A percentile compares a stretch with the other conserved stretches of the same genome.
Evolutionary conservation across 2,329 filamentous ascomycete genomes (phyloP).

Genomic region (Fusarium paranaense): DNA sequence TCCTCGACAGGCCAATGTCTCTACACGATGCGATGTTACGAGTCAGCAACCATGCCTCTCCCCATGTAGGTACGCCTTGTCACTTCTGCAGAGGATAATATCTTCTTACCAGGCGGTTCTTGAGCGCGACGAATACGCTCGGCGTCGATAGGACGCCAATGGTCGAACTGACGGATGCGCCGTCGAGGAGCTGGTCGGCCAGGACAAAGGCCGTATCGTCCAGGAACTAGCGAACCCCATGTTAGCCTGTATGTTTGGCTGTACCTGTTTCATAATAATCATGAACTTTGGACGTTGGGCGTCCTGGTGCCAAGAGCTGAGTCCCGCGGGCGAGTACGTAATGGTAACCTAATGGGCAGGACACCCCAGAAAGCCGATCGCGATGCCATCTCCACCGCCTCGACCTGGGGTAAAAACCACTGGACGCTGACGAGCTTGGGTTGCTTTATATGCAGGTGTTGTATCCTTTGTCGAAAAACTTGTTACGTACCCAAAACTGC

Average conservation of each 20-base stretch:
- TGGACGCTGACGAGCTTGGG: not conserved
- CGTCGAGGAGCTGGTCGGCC: slow-evolving; percentile 74
- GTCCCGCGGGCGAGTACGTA: slow-evolving; percentile 36
- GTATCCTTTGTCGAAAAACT: not conserved
- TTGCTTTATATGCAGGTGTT: slow-evolving; percentile 3
- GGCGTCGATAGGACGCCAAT: slow-evolving; percentile 81
- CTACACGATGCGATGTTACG: slow-evolving; percentile 5
- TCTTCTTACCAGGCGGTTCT: slow-evolving; percentile 71
- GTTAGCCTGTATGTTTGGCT: slow-evolving; percentile 9
- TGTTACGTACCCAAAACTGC: slow-evolving; percentile 79
- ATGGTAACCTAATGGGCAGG: slow-evolving; percentile 28
- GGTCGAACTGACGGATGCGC: slow-evolving; percentile 64
- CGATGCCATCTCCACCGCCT: slow-evolving; percentile 36
- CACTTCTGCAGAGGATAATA: not conserved
- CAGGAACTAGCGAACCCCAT: slow-evolving; percentile 66
- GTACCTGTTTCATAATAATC: slow-evolving; percentile 18
- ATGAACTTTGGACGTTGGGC: slow-evolving; percentile 31
- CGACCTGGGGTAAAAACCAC: slow-evolving; percentile 8
- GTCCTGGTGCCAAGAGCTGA: slow-evolving; percentile 15
- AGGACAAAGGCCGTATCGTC: slow-evolving; percentile 75
- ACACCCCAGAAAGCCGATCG: slow-evolving; percentile 29
- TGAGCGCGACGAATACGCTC: slow-evolving; percentile 81
- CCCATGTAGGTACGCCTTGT: not conserved
- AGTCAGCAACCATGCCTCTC: slow-evolving; percentile 16
- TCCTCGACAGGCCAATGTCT: slow-evolving; percentile 38